Percentiles rank a stretch among this genome's conserved stretches.
Conservation (phyloP, 176 grass and related monocot species). For the Neostapfia colusana region DNA sequence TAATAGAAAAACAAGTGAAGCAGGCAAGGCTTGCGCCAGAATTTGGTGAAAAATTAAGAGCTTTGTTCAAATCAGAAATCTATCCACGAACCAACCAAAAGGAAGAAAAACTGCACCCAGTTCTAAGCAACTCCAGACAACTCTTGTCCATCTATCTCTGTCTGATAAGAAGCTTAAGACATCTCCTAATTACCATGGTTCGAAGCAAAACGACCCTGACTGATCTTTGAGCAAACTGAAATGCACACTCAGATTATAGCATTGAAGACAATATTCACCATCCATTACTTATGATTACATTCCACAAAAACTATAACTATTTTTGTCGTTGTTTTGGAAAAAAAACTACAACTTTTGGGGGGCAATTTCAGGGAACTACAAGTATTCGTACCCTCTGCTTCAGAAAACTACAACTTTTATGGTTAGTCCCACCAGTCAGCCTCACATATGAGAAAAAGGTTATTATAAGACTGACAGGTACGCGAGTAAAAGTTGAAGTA, state of each 20-base stretch:
- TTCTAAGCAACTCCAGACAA: slow-evolving; percentile 51
- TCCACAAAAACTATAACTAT: no score
- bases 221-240: neutral
- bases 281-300: neutral
- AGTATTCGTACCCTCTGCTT: no score
- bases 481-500: no score
- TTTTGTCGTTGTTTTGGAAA: no score
- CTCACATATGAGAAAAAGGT: no score
- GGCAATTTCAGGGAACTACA: no score
- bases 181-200: slow-evolving; percentile 42
- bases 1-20: neutral
- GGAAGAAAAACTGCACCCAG: slow-evolving; percentile 21
- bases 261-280: neutral
- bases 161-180: slow-evolving; percentile 49
- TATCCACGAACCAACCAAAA: slow-evolving; percentile 39
- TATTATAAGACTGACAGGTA: no score
- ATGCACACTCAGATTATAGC: neutral
- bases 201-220: slow-evolving; percentile 44
- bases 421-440: no score
- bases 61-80: slow-evolving; percentile 68
- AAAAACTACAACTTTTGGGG: no score
- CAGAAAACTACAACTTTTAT: no score
- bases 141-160: slow-evolving; percentile 50
- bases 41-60: slow-evolving; percentile 43
- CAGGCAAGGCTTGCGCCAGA: slow-evolving; percentile 26